Conservation (phyloP, 257 asterid genomes). For the Mentha longifolia region DNA sequence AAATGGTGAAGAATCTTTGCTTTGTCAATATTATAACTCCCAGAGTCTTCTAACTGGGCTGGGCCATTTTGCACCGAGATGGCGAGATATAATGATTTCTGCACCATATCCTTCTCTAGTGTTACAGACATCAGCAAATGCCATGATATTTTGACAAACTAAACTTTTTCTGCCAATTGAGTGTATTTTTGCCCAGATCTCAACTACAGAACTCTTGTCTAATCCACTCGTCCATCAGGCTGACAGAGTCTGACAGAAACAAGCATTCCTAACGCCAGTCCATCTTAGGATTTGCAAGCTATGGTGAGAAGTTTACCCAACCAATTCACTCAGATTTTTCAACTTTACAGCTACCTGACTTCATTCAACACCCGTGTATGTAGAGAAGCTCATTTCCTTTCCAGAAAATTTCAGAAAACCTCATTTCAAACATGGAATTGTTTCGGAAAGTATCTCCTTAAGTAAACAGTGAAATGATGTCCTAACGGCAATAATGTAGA, state of each 20-base stretch:
- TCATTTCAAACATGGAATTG: neutral
- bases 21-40: neutral
- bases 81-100: neutral
- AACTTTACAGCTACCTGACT: neutral
- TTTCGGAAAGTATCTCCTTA: neutral
- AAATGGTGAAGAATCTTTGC: neutral
- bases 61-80: neutral
- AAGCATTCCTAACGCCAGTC: neutral
- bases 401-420: neutral
- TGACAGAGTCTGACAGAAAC: no score
- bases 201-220: no score
- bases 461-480: neutral
- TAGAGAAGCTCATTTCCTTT: neutral
- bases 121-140: neutral
- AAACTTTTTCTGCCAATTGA: neutral
- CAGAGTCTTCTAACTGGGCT: neutral
- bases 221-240: no score
- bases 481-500: neutral
- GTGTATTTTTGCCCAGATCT: neutral
- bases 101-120: constrained; percentile 2
- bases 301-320: neutral
- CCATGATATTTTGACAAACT: neutral
- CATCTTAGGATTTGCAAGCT: neutral
- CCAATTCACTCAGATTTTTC: neutral
- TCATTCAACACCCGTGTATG: neutral